These are phyloP conservation scores for Mycena maculata DNA, from an alignment of 768 basidiomycete species.

Conservation along the genomic window DNA sequence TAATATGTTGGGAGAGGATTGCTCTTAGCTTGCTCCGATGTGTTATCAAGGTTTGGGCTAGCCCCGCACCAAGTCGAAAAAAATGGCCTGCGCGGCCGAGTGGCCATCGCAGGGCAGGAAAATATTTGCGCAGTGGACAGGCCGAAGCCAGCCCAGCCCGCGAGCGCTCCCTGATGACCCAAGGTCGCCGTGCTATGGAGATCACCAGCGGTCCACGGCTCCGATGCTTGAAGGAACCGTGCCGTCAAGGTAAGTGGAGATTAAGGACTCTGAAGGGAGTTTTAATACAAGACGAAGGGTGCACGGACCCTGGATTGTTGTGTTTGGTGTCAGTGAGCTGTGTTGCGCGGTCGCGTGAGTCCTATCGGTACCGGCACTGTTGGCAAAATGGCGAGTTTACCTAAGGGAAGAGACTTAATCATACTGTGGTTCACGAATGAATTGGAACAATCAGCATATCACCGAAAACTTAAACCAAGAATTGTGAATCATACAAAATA, in stretches of 20 bases:
- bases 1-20: no score
- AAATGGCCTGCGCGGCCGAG: constrained; percentile 12
- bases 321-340: no score
- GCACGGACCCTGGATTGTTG: not conserved
- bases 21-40: no score
- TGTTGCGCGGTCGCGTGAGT: no score
- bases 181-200: constrained; percentile 11
- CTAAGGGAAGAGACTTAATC: no score
- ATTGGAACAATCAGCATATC: no score
- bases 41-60: constrained; percentile 3
- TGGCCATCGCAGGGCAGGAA: constrained; percentile 11
- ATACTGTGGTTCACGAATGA: no score
- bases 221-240: not conserved
- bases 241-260: constrained; percentile 7
- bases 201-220: not conserved
- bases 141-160: constrained; percentile 8
- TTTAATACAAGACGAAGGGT: not conserved
- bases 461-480: no score
- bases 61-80: not conserved
- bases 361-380: no score
- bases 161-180: not conserved
- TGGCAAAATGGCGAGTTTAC: no score
- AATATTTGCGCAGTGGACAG: constrained; percentile 3
- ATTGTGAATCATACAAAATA: no score
- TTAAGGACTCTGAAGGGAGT: not conserved